phyloP scores from a whole-genome alignment of 169 alveolate species.

The Eimeria praecox region DNA sequence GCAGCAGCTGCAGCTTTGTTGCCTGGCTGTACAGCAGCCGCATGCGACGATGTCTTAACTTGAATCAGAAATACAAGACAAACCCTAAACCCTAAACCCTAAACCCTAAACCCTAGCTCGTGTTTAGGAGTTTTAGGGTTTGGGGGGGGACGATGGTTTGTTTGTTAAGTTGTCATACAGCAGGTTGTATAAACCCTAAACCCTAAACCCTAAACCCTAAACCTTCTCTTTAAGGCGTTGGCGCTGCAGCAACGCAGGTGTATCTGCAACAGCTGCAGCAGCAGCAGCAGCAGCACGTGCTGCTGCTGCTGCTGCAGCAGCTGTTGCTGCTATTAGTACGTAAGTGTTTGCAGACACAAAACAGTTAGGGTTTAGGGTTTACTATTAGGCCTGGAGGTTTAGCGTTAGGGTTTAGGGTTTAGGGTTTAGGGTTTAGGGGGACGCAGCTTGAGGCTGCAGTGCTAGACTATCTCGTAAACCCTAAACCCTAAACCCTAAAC shows the following conservation, averaged over 20 bases:
- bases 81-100: conserved; percentile 25
- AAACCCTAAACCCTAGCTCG: conserved; percentile 36
- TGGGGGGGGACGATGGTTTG: no score
- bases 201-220: neutral
- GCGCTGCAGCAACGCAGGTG: no score
- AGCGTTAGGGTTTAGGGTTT: conserved; percentile 37
- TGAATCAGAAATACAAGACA: conserved; percentile 37
- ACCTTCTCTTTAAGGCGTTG: conserved; percentile 33
- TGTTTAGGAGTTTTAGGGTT: no score
- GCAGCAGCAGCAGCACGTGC: no score
- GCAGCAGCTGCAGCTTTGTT: neutral
- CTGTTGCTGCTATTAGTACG: no score
- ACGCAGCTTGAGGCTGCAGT: neutral
- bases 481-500: conserved; percentile 36
- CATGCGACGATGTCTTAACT: conserved; percentile 28
- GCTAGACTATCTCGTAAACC: neutral
- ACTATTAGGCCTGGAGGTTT: no score
- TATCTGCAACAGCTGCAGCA: no score
- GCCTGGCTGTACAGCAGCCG: neutral
- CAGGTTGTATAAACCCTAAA: neutral
- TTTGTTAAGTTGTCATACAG: no score
- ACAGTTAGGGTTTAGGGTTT: neutral
- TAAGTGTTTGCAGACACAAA: neutral
- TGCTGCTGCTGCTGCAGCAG: no score
- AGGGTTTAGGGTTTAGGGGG: neutral